A percentile compares a stretch with the other conserved stretches of the same genome.
Evolutionary conservation across 176 grass and related monocot genomes (phyloP).

Genomic region (Bolboschoenus planiculmis): DNA sequence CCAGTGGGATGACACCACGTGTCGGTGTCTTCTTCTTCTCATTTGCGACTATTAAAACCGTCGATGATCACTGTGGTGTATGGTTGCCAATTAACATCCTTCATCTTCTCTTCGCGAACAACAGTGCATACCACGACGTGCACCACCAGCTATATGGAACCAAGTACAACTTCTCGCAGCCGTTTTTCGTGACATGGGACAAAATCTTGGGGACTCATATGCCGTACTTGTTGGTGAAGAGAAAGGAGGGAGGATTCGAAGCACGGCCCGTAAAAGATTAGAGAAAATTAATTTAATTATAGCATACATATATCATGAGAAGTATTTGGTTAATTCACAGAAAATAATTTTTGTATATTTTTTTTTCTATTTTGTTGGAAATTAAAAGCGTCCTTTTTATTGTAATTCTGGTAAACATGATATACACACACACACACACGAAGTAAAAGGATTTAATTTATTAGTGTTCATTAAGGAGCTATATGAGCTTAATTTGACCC

Average conservation of each 20-base stretch:
- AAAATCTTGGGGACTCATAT: constrained; percentile 60
- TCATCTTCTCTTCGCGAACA: constrained; percentile 52
- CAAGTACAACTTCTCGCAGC: constrained; percentile 80
- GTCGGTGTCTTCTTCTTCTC: constrained; percentile 72
- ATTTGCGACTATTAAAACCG: constrained; percentile 64
- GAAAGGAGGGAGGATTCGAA: constrained; percentile 49
- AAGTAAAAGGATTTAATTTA: too few species aligned
- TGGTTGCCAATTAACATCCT: constrained; percentile 67
- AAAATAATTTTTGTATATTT: neutral
- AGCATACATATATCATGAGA: neutral
- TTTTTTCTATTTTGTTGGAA: neutral
- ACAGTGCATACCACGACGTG: constrained; percentile 69
- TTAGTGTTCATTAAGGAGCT: too few species aligned
- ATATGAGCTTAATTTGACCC: too few species aligned
- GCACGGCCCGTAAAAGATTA: constrained; percentile 37
- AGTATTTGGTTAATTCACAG: neutral
- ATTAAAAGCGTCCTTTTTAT: neutral
- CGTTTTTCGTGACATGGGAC: constrained; percentile 66
- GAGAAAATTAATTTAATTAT: neutral
- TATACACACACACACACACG: too few species aligned
- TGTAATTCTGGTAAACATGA: neutral
- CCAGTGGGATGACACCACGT: constrained; percentile 58
- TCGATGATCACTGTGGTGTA: constrained; percentile 68
- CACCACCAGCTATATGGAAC: constrained; percentile 66
- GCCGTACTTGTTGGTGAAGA: constrained; percentile 42